Evolutionary conservation across 306 rosid species (phyloP).

Genomic region (Boehmeria nivea): DNA sequence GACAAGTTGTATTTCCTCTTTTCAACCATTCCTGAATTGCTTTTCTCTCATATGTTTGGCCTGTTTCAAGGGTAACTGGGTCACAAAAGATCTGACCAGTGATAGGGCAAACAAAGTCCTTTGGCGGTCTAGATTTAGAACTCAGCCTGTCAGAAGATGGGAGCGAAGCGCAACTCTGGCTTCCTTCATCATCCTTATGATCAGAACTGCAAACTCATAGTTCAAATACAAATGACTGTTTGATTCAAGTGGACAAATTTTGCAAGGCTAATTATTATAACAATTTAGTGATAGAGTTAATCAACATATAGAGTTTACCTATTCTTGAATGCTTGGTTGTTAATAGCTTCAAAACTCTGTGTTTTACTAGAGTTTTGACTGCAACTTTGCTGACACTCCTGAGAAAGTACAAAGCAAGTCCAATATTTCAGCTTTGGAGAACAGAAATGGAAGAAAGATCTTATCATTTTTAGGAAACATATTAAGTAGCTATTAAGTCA

Average conservation of each 20-base stretch:
- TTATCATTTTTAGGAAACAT: constrained; percentile 1
- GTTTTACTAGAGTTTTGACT: constrained; percentile 30
- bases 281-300: neutral
- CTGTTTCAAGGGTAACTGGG: constrained; percentile 96
- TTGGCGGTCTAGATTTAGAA: constrained; percentile 57
- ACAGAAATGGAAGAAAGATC: neutral
- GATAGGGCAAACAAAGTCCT: constrained; percentile 89
- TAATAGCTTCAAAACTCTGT: constrained; percentile 36
- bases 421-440: constrained; percentile 6
- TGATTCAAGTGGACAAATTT: neutral
- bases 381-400: constrained; percentile 37
- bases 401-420: constrained; percentile 22
- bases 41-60: constrained; percentile 89
- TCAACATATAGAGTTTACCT: constrained; percentile 38
- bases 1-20: constrained; percentile 87
- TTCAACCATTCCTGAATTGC: constrained; percentile 92
- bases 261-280: constrained; percentile 4
- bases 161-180: constrained; percentile 39
- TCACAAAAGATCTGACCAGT: constrained; percentile 79
- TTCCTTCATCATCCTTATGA: constrained; percentile 55
- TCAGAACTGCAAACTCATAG: constrained; percentile 40
- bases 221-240: too few relatives aligned
- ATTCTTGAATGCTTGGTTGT: constrained; percentile 34
- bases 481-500: constrained; percentile 14
- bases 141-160: constrained; percentile 44